Evolutionary conservation across 768 basidiomycete species (phyloP), one percentile per base, ranked within the genome.

Genomic region (Coprinellus aureogranulatus): DNA sequence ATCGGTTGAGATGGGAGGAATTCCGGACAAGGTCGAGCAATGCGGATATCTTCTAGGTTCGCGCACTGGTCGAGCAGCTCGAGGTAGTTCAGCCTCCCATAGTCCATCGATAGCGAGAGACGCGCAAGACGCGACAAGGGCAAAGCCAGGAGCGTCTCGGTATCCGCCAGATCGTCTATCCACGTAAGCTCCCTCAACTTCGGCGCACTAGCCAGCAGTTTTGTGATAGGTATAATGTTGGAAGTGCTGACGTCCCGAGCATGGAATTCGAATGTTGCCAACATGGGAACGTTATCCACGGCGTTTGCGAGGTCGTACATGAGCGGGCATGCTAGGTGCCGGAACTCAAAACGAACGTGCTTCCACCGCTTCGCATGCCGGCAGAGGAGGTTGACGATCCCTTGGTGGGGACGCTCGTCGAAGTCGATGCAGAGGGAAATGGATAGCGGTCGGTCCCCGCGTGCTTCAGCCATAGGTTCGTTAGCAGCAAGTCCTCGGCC

Each of bases 101-200:
- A 64, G 45, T 68, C 65, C 65, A 70, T 70, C 49, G 69, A 65
- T 37, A 73, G 60, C 12, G 70, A 68, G 16, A 73, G 61, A 46
- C 62, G 64, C 16, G 68, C 65, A 20, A 73, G 65, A 27, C 65
- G 67, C 20, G 57, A 47, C 12, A 73, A 59, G 9, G 72, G 72
- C 10, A 73, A 62, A 30, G 69, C 64, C 25, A 71, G 64, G 10
- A 73, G 58, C 11, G 66, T 68, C 20, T 67, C 65, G 27, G 64
- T 67, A 57, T 73, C 70, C 4, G 70, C 70, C 16, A 73, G 60
- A 54, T 73, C 72, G 57, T 73, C 72, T 1, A 71, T 68, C 72
- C 72, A 73, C 22, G 68, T 65, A 11, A 73, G 56, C 40, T 70
- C 67, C 3, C 66, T 65, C 22, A 73, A 57, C 25, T 63, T 56